Percentiles rank a stretch among this genome's conserved stretches.
Evolutionary conservation across 768 basidiomycete genomes (phyloP).

Genomic region (Phanerochaete sordida): DNA sequence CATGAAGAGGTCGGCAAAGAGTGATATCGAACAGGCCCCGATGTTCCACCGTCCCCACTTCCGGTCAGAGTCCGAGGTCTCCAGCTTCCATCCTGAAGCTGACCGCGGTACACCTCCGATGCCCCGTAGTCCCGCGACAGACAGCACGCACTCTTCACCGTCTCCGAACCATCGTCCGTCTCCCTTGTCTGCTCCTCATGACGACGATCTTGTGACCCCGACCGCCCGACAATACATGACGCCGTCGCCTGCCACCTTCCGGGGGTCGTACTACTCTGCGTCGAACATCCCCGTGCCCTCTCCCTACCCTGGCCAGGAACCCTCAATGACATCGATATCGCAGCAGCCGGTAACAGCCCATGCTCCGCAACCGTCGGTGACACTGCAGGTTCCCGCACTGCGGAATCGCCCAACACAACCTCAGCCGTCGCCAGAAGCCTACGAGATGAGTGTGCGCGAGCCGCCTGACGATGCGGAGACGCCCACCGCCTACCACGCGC

Average conservation of each 20-base stretch:
- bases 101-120: conserved; percentile 1
- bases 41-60: conserved; percentile 67
- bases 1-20: conserved; percentile 36
- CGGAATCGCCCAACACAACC: not conserved
- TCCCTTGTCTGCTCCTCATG: conserved; percentile 13
- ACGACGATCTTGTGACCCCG: conserved; percentile 4
- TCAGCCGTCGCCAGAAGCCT: conserved; percentile 23
- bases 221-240: conserved; percentile 4
- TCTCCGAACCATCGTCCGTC: conserved; percentile 6
- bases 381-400: conserved; percentile 17
- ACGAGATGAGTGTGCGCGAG: conserved; percentile 37
- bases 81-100: conserved; percentile 21
- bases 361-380: conserved; percentile 1
- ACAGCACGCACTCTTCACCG: conserved; percentile 1
- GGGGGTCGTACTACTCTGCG: conserved; percentile 58
- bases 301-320: conserved; percentile 43
- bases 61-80: conserved; percentile 63
- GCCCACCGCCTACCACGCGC: conserved; percentile 1
- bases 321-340: conserved; percentile 24
- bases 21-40: conserved; percentile 59
- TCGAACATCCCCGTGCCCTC: conserved; percentile 50
- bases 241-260: conserved; percentile 13
- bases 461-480: conserved; percentile 16
- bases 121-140: conserved; percentile 14
- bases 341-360: conserved; percentile 9